Evolutionary conservation across 176 grass and related monocot genomes (phyloP).

Genomic region (Otatea glauca): DNA sequence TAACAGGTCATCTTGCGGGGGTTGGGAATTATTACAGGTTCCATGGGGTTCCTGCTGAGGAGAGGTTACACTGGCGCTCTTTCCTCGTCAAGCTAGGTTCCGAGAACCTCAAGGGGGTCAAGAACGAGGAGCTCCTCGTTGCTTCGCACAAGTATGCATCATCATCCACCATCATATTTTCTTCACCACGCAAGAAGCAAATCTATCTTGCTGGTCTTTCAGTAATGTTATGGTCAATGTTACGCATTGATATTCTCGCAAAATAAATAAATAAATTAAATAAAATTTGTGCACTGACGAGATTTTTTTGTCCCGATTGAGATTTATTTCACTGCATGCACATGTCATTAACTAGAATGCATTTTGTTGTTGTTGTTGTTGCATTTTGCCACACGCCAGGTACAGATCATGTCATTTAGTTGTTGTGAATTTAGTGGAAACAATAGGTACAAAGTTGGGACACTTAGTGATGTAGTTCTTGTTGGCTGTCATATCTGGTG

Average conservation of each 20-base stretch:
- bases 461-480: neutral
- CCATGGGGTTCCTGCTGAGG: conserved; percentile 95
- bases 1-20: neutral
- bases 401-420: neutral
- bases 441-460: neutral
- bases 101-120: conserved; percentile 93
- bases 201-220: neutral
- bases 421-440: neutral
- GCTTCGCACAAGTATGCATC: conserved; percentile 84
- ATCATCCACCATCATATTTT: no score
- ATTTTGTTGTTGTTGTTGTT: neutral
- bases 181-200: neutral
- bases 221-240: neutral
- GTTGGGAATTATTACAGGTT: conserved; percentile 46
- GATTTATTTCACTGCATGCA: neutral
- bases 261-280: no score
- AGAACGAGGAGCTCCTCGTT: conserved; percentile 89
- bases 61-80: conserved; percentile 92
- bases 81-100: conserved; percentile 88
- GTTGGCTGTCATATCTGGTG: neutral
- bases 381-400: neutral
- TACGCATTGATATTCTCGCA: no score
- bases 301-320: neutral
- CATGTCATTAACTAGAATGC: neutral
- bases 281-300: no score